Base-by-base conservation (phyloP, 176 grass and related monocot genomes). In the Aegilops longissima region DNA sequence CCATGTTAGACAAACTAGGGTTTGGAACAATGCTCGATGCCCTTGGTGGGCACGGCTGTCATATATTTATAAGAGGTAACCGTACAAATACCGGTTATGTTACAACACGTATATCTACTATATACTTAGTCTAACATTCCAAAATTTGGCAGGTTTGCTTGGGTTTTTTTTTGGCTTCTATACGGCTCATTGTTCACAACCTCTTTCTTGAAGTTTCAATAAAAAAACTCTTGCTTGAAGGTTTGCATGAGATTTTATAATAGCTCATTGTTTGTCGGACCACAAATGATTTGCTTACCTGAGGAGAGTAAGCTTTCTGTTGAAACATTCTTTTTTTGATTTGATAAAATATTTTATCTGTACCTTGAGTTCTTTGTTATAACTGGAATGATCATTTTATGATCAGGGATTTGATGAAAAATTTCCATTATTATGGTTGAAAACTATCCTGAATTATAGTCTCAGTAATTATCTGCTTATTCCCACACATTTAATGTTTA, bases 321-420 rank as follows among this genome's bases (percentile, higher is more conserved):
- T 87, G 78, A 76, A 39, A 29, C 35, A 61, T 44, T 77, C 38
- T 77, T 61, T 21, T 17, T n/a, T 88, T 18, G 21, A 59, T 76
- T 23, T 39, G n/a, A 23, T 23, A 82, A 82, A 77, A n/a, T 59
- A 77, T 47, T 63, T 70, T 83, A 78, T 83, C 61, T 82, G 63
- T 21, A 70, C 14, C 25, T 79, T 21, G 0, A 51, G 36, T 63
- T 83, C 6, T 51, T 51, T 76, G 73, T 30, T 51, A 14, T 76
- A 76, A 51, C 12, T 76, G 44, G 14, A 76, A 76, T 18, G 44
- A 52, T 76, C 44, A 76, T 49, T 25, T 18, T 7, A 30, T 29
- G 38, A 25, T 42, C 10, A 66, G 23, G 6, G 39, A 62, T 31
- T 5, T 70, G 12, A 54, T 54, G 51, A 54, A 54, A 54, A 6